phyloP scores from a whole-genome alignment of 2,329 filamentous ascomycete genomes.

The Nothophaeocryptopus gaeumannii region DNA sequence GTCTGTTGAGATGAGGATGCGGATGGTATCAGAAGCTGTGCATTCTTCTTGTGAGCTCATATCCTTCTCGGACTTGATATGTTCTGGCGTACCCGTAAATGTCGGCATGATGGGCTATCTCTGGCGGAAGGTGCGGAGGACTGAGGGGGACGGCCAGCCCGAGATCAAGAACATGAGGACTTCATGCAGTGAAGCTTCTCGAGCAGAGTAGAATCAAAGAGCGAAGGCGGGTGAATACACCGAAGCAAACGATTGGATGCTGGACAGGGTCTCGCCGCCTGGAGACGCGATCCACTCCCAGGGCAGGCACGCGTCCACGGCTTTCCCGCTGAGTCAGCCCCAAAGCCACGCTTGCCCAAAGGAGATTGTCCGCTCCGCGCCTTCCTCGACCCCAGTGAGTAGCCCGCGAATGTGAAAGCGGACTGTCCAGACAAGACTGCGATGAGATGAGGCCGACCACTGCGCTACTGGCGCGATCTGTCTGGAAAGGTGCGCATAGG shows the following conservation, averaged over 20 bases:
- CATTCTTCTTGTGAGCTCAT: slow-evolving; percentile 11
- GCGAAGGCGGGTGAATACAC: not conserved
- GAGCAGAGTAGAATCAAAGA: not conserved
- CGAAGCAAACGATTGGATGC: not conserved
- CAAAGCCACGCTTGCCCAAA: too few relatives aligned
- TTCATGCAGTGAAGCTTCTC: too few relatives aligned
- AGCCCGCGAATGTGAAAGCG: too few relatives aligned
- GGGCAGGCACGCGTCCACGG: not conserved
- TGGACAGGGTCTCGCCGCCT: slow-evolving; percentile 5
- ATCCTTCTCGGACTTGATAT: slow-evolving; percentile 4
- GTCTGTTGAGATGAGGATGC: slow-evolving; percentile 89
- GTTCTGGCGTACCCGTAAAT: slow-evolving; percentile 3
- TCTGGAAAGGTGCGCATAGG: slow-evolving; percentile 73
- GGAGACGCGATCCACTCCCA: not conserved
- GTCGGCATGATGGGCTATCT: slow-evolving; percentile 4
- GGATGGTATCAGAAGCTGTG: slow-evolving; percentile 75
- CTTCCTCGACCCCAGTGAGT: too few relatives aligned
- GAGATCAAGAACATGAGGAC: not conserved
- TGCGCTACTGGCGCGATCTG: slow-evolving; percentile 61
- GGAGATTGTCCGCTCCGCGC: too few relatives aligned
- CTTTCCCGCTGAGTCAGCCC: too few relatives aligned
- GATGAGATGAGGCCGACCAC: slow-evolving; percentile 30
- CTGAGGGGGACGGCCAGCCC: not conserved
- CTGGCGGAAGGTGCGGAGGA: not conserved
- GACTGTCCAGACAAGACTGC: slow-evolving; percentile 1